Conservation (phyloP, 495 filamentous ascomycete genomes). For the Talaromyces borbonicus region DNA sequence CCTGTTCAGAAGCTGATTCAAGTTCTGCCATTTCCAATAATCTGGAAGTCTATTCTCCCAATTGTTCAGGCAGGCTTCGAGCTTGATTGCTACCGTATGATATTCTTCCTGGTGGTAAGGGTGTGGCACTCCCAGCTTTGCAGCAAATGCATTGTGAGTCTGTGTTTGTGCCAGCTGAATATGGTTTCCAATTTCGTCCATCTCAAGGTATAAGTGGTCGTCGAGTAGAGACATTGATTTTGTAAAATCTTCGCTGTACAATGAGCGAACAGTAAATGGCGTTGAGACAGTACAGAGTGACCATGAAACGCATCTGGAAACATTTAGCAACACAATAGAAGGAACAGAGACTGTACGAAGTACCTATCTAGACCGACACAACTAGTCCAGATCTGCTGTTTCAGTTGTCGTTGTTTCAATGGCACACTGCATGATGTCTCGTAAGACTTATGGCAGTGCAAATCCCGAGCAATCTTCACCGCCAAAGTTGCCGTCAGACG, state of each 20-base stretch:
- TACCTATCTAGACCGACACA: constrained; percentile 17
- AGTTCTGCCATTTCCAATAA: constrained; percentile 8
- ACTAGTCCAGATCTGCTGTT: constrained; percentile 14
- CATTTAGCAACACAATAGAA: constrained; percentile 1
- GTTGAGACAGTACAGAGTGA: constrained; percentile 15
- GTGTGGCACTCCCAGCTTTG: constrained; percentile 7
- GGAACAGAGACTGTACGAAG: not conserved
- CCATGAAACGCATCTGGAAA: constrained; percentile 18
- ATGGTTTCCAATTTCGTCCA: constrained; percentile 17
- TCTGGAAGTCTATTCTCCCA: constrained; percentile 16
- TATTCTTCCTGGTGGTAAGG: constrained; percentile 18
- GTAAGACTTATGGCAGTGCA: constrained; percentile 12
- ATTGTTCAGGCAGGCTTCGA: constrained; percentile 15
- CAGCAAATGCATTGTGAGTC: constrained; percentile 10
- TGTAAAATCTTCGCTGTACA: not conserved
- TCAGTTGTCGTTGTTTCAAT: constrained; percentile 8
- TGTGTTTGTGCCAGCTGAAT: constrained; percentile 18
- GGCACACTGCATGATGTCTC: not conserved
- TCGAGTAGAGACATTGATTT: not conserved
- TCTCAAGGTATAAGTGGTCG: constrained; percentile 6
- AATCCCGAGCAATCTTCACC: constrained; percentile 20
- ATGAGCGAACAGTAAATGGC: constrained; percentile 9
- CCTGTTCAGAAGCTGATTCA: constrained; percentile 9
- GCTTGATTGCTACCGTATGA: constrained; percentile 11
- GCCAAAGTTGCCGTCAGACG: constrained; percentile 21